phyloP scores from a whole-genome alignment of 805 yeast genomes.

The Yarrowia sp. region DNA sequence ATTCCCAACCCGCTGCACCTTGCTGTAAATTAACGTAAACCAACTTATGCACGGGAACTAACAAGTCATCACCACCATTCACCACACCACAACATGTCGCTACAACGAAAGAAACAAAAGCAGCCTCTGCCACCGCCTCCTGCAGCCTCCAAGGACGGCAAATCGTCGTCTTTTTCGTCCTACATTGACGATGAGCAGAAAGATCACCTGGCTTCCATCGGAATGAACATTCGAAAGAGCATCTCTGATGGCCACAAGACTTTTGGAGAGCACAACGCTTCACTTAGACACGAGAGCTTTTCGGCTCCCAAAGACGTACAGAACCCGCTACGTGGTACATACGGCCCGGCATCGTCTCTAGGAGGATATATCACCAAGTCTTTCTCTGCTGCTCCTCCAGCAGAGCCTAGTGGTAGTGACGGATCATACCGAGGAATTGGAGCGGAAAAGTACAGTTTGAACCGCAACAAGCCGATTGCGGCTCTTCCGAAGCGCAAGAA shows the following conservation, averaged over 20 bases:
- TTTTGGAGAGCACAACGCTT: conserved; percentile 1
- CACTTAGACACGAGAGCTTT: background rate
- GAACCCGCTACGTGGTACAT: conserved; percentile 9
- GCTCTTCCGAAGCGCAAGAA: conserved; percentile 3
- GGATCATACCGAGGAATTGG: conserved; percentile 4
- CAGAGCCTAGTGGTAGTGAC: too few relatives aligned
- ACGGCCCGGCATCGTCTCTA: background rate
- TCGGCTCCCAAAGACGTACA: background rate
- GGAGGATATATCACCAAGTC: conserved; percentile 14
- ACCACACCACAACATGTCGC: background rate
- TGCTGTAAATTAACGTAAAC: background rate
- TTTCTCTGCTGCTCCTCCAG: conserved; percentile 11
- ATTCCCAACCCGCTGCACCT: conserved; percentile 6
- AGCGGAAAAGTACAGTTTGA: conserved; percentile 6
- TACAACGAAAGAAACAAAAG: conserved; percentile 12
- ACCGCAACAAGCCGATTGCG: conserved; percentile 20
- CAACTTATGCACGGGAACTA: background rate
- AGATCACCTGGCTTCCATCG: conserved; percentile 8
- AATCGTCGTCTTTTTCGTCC: too few relatives aligned
- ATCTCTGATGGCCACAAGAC: conserved; percentile 22
- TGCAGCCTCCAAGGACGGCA: too few relatives aligned
- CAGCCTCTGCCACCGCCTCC: background rate
- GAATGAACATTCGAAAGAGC: conserved; percentile 14
- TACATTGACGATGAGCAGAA: conserved; percentile 6
- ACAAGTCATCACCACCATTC: background rate